phyloP scores from a whole-genome alignment of 2,329 filamentous ascomycete species.

The Cercospora sojina region DNA sequence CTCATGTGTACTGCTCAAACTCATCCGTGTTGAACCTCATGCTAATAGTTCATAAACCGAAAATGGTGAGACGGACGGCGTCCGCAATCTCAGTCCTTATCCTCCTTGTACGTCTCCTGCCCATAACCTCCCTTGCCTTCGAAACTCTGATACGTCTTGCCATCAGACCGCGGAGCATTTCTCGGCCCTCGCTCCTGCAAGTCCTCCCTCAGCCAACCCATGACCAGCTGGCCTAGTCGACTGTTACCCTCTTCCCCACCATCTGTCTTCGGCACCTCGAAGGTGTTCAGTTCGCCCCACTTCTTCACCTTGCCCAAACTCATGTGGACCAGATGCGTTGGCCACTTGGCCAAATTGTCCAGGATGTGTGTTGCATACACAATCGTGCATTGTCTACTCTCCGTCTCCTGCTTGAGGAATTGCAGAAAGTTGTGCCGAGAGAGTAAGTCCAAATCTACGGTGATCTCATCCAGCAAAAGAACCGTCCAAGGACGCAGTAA shows the following conservation, averaged over 20 bases:
- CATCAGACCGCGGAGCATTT: slow-evolving; percentile 60
- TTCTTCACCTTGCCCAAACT: slow-evolving; percentile 83
- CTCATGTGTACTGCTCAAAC: not conserved
- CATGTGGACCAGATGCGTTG: slow-evolving; percentile 95
- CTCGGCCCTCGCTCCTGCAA: slow-evolving; percentile 75
- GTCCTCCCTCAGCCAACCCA: slow-evolving; percentile 83
- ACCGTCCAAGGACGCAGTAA: slow-evolving; percentile 88
- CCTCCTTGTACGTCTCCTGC: slow-evolving; percentile 48
- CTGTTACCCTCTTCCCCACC: slow-evolving; percentile 67
- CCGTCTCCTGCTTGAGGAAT: slow-evolving; percentile 86
- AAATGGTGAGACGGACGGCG: not conserved
- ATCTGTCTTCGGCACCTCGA: slow-evolving; percentile 59
- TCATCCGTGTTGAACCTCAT: not conserved
- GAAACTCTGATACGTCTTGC: slow-evolving; percentile 60
- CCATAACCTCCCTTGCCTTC: slow-evolving; percentile 66
- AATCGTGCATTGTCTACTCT: slow-evolving; percentile 77
- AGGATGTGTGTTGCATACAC: slow-evolving; percentile 98
- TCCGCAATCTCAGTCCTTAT: not conserved
- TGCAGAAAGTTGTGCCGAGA: slow-evolving; percentile 78
- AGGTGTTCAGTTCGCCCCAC: slow-evolving; percentile 72
- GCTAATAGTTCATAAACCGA: not conserved
- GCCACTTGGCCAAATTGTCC: slow-evolving; percentile 92
- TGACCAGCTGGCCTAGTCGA: slow-evolving; percentile 78
- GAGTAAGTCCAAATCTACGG: slow-evolving; percentile 89
- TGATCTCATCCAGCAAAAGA: slow-evolving; percentile 91